Conservation (phyloP, 805 yeast species). For the Kodamaea leandrae region DNA sequence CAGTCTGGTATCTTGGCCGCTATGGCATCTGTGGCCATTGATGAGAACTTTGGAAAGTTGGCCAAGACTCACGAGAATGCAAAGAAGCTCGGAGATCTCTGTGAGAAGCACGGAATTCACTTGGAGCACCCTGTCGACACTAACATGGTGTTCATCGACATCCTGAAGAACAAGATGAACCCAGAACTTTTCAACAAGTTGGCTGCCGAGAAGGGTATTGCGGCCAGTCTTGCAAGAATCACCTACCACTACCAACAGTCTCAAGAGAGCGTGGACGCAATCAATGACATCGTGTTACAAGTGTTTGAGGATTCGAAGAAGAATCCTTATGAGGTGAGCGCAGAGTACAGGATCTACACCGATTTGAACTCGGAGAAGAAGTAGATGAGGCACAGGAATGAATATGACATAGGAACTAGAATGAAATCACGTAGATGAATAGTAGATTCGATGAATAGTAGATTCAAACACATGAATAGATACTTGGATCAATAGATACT, state of each 20-base stretch:
- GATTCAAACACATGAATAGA: too few species aligned
- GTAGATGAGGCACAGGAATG: neutral
- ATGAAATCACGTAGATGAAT: neutral
- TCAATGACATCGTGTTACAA: slow-evolving; percentile 55
- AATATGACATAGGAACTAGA: neutral
- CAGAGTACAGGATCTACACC: slow-evolving; percentile 2
- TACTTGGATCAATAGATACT: too few species aligned
- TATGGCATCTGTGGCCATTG: slow-evolving; percentile 43
- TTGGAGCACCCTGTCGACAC: slow-evolving; percentile 40
- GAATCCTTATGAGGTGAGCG: slow-evolving; percentile 42
- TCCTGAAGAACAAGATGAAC: slow-evolving; percentile 29
- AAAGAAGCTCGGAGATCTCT: slow-evolving; percentile 31
- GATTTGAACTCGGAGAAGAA: neutral
- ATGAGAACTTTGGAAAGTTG: slow-evolving; percentile 36
- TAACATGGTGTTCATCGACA: slow-evolving; percentile 41
- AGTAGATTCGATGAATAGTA: too few species aligned
- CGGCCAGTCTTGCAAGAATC: slow-evolving; percentile 26
- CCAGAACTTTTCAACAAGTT: slow-evolving; percentile 36
- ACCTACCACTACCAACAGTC: slow-evolving; percentile 39
- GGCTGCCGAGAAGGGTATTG: slow-evolving; percentile 60
- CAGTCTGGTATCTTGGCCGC: slow-evolving; percentile 40
- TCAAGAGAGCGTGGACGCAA: slow-evolving; percentile 27
- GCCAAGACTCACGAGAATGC: slow-evolving; percentile 33
- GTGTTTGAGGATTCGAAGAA: slow-evolving; percentile 50
- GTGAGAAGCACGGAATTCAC: slow-evolving; percentile 26